Conservation (phyloP, 768 basidiomycete genomes). For the Termitomyces sp. region DNA sequence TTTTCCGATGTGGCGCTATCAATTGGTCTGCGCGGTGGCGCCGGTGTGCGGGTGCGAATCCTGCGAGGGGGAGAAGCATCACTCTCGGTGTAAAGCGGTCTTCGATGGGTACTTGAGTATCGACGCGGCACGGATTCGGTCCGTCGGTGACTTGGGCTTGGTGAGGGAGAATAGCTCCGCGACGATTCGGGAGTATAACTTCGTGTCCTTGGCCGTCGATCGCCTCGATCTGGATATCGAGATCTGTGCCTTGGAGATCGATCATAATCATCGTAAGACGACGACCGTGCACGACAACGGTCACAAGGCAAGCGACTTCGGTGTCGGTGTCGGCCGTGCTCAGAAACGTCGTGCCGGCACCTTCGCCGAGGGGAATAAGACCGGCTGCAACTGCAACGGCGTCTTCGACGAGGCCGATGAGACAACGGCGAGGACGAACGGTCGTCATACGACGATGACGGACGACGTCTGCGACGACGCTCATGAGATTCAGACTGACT, state of each 20-base stretch:
- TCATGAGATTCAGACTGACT: not conserved
- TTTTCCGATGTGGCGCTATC: not conserved
- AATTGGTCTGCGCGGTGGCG: not conserved
- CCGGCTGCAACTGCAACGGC: not conserved
- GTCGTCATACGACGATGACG: not conserved
- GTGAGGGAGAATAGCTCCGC: not conserved
- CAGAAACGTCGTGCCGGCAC: not conserved
- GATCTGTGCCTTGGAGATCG: not conserved
- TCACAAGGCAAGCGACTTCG: conserved; percentile 6
- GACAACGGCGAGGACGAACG: not conserved
- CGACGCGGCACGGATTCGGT: conserved; percentile 4
- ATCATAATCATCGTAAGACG: not conserved
- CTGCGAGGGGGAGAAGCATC: not conserved
- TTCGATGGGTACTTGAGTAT: not conserved
- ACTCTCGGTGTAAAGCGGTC: not conserved
- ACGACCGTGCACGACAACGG: conserved; percentile 1
- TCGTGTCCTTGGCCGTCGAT: not conserved
- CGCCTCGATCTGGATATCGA: not conserved
- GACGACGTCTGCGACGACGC: conserved; percentile 3
- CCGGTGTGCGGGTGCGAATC: not conserved
- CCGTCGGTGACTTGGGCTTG: not conserved
- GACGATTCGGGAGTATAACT: conserved; percentile 2
- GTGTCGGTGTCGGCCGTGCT: not conserved
- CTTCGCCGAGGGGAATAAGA: not conserved
- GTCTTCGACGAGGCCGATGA: not conserved